These are phyloP conservation scores for Collybiopsis confluens DNA, from an alignment of 768 basidiomycete species.

Conservation along the genomic window DNA sequence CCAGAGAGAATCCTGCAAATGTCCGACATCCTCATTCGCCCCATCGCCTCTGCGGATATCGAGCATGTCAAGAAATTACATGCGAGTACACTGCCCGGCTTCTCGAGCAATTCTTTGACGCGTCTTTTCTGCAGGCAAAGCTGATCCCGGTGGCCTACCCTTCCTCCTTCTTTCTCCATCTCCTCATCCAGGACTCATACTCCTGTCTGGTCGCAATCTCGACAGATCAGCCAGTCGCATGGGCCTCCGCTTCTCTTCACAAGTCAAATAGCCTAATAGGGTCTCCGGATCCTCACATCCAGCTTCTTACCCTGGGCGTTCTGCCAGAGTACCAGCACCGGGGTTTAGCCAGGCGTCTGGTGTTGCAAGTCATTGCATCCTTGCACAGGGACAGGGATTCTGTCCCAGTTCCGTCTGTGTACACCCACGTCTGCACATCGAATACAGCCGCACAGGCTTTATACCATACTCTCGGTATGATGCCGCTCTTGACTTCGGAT, in stretches of 20 bases:
- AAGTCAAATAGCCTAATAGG: conserved; percentile 14
- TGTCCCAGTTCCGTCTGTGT: conserved; percentile 24
- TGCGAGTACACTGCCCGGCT: conserved; percentile 26
- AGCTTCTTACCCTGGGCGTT: conserved; percentile 52
- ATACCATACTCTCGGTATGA: conserved; percentile 40
- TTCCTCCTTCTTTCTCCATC: conserved; percentile 40
- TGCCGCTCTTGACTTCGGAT: not conserved
- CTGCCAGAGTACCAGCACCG: conserved; percentile 38
- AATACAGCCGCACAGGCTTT: conserved; percentile 38
- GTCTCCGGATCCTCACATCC: conserved; percentile 28
- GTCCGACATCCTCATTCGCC: conserved; percentile 5
- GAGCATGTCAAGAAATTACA: conserved; percentile 27
- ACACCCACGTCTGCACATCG: conserved; percentile 42
- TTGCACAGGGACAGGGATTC: conserved; percentile 16
- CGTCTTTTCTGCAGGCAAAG: conserved; percentile 21
- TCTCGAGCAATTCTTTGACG: conserved; percentile 10
- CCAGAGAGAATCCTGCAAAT: not conserved
- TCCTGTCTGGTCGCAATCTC: conserved; percentile 37
- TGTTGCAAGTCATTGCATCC: conserved; percentile 26
- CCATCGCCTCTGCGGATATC: not conserved
- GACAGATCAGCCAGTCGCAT: conserved; percentile 32
- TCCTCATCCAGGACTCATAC: conserved; percentile 36
- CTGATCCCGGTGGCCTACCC: conserved; percentile 38
- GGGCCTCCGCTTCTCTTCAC: conserved; percentile 37
- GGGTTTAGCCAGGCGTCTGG: conserved; percentile 40